These are phyloP conservation scores for Nitzschia sp. DNA, from an alignment of 108 stramenopile species.

Conservation along the genomic window DNA sequence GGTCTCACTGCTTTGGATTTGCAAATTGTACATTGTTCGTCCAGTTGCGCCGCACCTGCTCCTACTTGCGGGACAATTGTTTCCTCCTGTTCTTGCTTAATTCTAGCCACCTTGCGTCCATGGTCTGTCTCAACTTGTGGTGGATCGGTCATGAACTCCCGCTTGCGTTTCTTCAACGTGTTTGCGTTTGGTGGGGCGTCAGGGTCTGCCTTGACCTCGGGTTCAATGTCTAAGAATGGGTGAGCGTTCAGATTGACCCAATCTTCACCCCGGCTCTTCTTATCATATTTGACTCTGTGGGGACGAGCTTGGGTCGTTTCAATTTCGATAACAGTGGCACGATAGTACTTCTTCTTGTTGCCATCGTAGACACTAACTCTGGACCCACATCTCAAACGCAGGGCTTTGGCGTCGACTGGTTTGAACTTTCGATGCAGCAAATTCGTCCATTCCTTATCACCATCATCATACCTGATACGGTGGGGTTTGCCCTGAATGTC, in stretches of 20 bases:
- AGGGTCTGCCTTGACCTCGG: background rate
- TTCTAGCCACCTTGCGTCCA: too few species aligned
- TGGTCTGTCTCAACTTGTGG: too few species aligned
- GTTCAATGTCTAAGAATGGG: background rate
- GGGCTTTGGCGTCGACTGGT: background rate
- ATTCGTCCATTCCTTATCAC: conserved; percentile 1
- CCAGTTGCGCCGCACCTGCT: too few species aligned
- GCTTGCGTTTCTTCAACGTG: background rate
- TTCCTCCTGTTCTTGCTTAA: too few species aligned
- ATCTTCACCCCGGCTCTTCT: background rate
- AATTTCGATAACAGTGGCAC: background rate
- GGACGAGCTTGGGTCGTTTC: background rate
- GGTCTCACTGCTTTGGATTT: too few species aligned
- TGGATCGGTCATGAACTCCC: too few species aligned
- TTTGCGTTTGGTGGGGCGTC: background rate
- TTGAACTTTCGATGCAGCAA: conserved; percentile 7
- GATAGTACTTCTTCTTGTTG: background rate
- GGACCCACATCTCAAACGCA: background rate
- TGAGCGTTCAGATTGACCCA: conserved; percentile 10
- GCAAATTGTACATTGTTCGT: too few species aligned
- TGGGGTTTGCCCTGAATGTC: background rate
- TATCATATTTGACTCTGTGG: conserved; percentile 2
- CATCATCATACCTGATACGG: conserved; percentile 4
- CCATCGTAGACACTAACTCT: background rate
- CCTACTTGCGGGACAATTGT: too few species aligned